Conservation (phyloP, 2,329 filamentous ascomycete species). For the Aspergillus quadrilineatus region DNA sequence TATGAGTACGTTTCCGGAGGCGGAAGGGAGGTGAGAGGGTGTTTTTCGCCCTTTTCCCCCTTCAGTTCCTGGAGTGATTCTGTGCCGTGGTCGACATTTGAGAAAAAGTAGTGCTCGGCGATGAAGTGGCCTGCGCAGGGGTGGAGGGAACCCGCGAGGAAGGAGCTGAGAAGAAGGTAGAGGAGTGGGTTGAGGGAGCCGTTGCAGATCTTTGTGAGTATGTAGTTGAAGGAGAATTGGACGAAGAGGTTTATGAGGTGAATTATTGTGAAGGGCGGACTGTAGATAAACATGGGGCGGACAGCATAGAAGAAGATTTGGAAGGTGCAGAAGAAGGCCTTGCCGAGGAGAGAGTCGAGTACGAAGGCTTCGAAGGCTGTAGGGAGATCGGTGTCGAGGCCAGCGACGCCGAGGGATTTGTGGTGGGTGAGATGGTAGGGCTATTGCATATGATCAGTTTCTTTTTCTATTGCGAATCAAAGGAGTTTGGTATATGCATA, state of each 20-base stretch:
- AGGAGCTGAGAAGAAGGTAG: conserved; percentile 86
- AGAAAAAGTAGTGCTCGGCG: conserved; percentile 86
- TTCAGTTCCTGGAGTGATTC: conserved; percentile 55
- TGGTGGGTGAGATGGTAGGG: conserved; percentile 98
- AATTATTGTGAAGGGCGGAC: conserved; percentile 79
- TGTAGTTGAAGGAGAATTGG: conserved; percentile 75
- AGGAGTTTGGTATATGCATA: conserved; percentile 44
- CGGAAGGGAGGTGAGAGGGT: conserved; percentile 61
- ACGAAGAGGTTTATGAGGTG: conserved; percentile 77
- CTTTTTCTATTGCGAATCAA: not conserved
- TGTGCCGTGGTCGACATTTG: conserved; percentile 38
- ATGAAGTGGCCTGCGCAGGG: conserved; percentile 98
- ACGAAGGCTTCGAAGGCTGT: conserved; percentile 88
- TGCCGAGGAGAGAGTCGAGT: conserved; percentile 88
- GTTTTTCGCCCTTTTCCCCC: conserved; percentile 27
- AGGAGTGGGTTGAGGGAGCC: conserved; percentile 60
- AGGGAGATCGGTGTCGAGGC: conserved; percentile 92
- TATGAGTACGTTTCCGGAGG: conserved; percentile 96
- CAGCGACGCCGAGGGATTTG: conserved; percentile 95
- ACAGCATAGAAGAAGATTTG: conserved; percentile 99
- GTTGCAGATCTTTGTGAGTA: conserved; percentile 62
- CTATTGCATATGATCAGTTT: conserved; percentile 38
- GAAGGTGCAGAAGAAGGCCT: conserved; percentile 98
- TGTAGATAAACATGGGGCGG: conserved; percentile 91
- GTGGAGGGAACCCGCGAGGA: conserved; percentile 90